Conservation (phyloP, 805 yeast genomes). For the Torulaspora quercuum region DNA sequence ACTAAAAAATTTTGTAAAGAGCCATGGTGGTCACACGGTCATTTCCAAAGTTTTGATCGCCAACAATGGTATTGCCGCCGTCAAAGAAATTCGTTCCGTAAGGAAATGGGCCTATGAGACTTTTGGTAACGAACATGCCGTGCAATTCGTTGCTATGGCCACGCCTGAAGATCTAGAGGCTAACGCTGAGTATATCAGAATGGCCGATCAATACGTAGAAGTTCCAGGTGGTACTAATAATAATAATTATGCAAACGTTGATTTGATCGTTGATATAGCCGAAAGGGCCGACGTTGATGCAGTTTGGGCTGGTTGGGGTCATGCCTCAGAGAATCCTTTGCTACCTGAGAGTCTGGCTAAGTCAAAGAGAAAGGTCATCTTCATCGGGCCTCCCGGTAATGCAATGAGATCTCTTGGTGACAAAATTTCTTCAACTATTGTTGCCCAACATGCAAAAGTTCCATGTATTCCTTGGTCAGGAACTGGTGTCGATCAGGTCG, state of each 20-base stretch:
- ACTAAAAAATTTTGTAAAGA: slow-evolving; percentile 78
- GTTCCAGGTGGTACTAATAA: slow-evolving; percentile 99
- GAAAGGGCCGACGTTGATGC: slow-evolving; percentile 96
- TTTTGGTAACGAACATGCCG: slow-evolving; percentile 92
- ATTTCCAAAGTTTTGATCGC: slow-evolving; percentile 87
- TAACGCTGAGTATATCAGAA: slow-evolving; percentile 94
- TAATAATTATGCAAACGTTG: slow-evolving; percentile 97
- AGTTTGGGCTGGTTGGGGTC: slow-evolving; percentile 99
- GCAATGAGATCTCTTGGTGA: slow-evolving; percentile 99
- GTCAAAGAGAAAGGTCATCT: slow-evolving; percentile 85
- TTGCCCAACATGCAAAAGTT: slow-evolving; percentile 96
- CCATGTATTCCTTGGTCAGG: slow-evolving; percentile 99
- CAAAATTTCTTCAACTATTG: slow-evolving; percentile 95
- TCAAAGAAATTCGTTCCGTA: slow-evolving; percentile 93
- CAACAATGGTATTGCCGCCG: slow-evolving; percentile 99
- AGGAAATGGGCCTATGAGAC: slow-evolving; percentile 99
- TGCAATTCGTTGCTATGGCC: slow-evolving; percentile 96
- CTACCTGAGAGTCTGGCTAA: slow-evolving; percentile 92
- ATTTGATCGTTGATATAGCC: slow-evolving; percentile 92
- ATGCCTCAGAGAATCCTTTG: slow-evolving; percentile 96
- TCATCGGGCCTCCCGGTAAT: slow-evolving; percentile 98
- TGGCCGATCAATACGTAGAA: slow-evolving; percentile 98
- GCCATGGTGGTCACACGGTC: slow-evolving; percentile 92
- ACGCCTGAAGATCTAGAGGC: slow-evolving; percentile 98
- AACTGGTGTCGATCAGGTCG: slow-evolving; percentile 86